These are phyloP conservation scores for Myriosclerotinia duriaeana DNA, from an alignment of 2,329 filamentous ascomycete genomes.

Conservation along the genomic window DNA sequence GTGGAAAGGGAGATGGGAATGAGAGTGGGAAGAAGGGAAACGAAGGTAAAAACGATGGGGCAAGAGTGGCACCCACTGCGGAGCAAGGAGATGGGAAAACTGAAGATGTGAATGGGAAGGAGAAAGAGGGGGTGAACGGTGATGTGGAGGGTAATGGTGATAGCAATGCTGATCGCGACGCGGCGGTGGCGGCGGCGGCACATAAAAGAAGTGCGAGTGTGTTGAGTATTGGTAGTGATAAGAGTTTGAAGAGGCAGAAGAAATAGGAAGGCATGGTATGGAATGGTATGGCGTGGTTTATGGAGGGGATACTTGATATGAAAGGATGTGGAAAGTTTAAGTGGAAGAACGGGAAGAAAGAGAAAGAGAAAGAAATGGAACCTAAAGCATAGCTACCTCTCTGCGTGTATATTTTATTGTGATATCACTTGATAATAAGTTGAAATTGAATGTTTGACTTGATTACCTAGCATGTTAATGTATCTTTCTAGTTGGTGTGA, in stretches of 20 bases:
- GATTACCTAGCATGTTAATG: no score
- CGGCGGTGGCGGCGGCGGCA: background rate
- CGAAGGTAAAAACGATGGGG: slow-evolving; percentile 51
- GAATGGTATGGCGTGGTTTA: background rate
- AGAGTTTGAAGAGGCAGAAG: slow-evolving; percentile 51
- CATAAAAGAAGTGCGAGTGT: slow-evolving; percentile 85
- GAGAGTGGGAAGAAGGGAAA: slow-evolving; percentile 50
- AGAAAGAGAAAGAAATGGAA: no score
- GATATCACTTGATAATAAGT: no score
- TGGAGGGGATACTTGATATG: no score
- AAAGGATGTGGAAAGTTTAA: no score
- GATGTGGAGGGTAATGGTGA: slow-evolving; percentile 46
- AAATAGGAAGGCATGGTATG: slow-evolving; percentile 42
- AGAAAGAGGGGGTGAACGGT: slow-evolving; percentile 28
- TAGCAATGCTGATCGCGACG: background rate
- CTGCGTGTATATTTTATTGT: no score
- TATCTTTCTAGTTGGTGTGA: no score
- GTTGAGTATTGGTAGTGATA: slow-evolving; percentile 67
- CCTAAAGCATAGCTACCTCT: no score
- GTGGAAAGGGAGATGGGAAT: slow-evolving; percentile 50
- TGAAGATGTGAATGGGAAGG: background rate
- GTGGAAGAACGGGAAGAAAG: no score
- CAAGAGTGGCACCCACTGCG: background rate
- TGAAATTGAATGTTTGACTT: no score
- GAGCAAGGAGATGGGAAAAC: background rate